These are phyloP conservation scores for Pyrenula massariospora DNA, from an alignment of 495 filamentous ascomycete species.

Conservation along the genomic window DNA sequence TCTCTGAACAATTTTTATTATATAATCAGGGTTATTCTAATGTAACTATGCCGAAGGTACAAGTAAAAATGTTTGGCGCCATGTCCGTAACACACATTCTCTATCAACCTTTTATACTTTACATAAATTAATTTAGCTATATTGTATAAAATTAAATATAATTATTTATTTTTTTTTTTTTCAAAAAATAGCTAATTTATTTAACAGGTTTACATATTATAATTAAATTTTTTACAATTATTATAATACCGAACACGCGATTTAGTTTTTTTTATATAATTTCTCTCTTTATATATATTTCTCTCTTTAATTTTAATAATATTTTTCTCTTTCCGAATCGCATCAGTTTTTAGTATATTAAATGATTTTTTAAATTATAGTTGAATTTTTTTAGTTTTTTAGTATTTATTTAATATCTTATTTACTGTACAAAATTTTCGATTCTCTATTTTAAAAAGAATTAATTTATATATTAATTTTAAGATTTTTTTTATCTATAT, in stretches of 20 bases:
- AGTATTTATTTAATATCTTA: neutral
- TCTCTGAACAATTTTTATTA: no score
- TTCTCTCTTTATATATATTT: constrained; percentile 1
- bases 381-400: neutral
- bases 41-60: no score
- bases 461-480: neutral
- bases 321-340: neutral
- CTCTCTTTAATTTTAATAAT: no score
- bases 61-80: no score
- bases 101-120: no score
- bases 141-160: no score
- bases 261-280: constrained; percentile 3
- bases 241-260: neutral
- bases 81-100: no score
- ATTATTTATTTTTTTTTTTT: no score
- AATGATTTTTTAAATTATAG: neutral
- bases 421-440: neutral
- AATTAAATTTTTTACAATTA: neutral
- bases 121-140: no score
- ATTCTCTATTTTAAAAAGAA: neutral
- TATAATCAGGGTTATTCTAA: no score
- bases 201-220: no score
- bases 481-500: neutral
- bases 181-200: no score
- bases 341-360: neutral